phyloP scores from a whole-genome alignment of 2,329 filamentous ascomycete species.

The Xylariaceae sp. region DNA sequence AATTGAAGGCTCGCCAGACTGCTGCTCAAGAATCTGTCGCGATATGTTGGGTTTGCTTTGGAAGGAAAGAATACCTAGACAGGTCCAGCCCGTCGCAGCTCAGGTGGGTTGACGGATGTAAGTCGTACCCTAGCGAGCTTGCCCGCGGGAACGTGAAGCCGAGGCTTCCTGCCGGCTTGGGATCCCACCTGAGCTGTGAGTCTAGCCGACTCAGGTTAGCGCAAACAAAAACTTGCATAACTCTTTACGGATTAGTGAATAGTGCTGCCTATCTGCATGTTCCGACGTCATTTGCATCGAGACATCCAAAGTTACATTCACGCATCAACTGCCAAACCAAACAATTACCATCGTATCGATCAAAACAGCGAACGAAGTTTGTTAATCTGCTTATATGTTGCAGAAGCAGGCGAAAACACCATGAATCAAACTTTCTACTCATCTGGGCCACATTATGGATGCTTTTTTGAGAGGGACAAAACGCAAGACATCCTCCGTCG shows the following conservation, averaged over 20 bases:
- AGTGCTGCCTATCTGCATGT: no score
- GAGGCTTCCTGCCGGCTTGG: conserved; percentile 20
- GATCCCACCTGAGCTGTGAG: background rate
- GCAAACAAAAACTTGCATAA: no score
- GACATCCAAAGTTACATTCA: no score
- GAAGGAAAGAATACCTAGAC: background rate
- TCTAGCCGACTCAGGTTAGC: no score
- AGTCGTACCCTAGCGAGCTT: conserved; percentile 3
- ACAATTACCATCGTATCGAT: no score
- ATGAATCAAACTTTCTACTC: conserved; percentile 2
- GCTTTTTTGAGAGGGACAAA: conserved; percentile 52
- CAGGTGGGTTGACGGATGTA: background rate
- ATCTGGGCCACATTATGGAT: conserved; percentile 43
- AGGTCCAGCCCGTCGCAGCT: no score
- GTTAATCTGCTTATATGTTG: background rate
- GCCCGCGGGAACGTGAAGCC: conserved; percentile 19
- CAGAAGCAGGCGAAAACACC: background rate
- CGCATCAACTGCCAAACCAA: no score
- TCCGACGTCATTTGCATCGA: no score
- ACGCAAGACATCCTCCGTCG: conserved; percentile 38
- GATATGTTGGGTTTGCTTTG: background rate
- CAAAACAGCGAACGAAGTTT: no score
- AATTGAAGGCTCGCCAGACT: conserved; percentile 8
- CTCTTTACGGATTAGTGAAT: no score
- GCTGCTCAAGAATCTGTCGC: background rate